phyloP scores from a whole-genome alignment of 768 basidiomycete genomes.

The Cystobasidium ongulense region DNA sequence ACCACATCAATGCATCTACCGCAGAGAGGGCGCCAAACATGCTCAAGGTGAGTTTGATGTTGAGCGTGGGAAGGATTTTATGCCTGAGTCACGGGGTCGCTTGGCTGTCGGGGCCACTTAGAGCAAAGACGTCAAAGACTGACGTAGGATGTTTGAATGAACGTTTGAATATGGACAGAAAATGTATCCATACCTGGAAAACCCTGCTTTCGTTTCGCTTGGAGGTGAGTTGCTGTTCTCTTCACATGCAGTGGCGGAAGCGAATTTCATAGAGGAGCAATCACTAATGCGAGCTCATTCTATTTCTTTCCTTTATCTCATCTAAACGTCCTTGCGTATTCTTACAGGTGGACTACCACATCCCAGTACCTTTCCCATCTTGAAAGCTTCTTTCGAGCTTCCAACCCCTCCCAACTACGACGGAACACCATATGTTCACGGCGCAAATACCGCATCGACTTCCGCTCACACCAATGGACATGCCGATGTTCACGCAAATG shows the following conservation, averaged over 20 bases:
- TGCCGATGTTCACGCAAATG: not conserved
- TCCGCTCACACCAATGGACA: not conserved
- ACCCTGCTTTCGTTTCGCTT: slow-evolving; percentile 7
- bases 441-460: not conserved
- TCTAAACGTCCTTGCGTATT: too few relatives aligned
- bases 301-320: too few relatives aligned
- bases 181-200: slow-evolving; percentile 25
- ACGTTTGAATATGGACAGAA: not conserved
- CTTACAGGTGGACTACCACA: slow-evolving; percentile 24
- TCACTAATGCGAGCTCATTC: too few relatives aligned
- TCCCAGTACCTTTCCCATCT: slow-evolving; percentile 20
- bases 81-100: slow-evolving; percentile 1
- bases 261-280: too few relatives aligned
- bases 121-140: not conserved
- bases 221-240: too few relatives aligned
- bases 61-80: not conserved
- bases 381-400: slow-evolving; percentile 5
- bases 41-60: slow-evolving; percentile 24
- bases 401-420: slow-evolving; percentile 29
- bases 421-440: slow-evolving; percentile 19
- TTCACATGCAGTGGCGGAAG: too few relatives aligned
- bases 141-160: not conserved
- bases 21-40: slow-evolving; percentile 8
- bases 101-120: not conserved
- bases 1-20: slow-evolving; percentile 22